A percentile compares a stretch with the other conserved stretches of the same genome.
These are phyloP conservation scores for Pinus taeda DNA, from an alignment of 75 land plant species.

Conservation along the genomic window DNA sequence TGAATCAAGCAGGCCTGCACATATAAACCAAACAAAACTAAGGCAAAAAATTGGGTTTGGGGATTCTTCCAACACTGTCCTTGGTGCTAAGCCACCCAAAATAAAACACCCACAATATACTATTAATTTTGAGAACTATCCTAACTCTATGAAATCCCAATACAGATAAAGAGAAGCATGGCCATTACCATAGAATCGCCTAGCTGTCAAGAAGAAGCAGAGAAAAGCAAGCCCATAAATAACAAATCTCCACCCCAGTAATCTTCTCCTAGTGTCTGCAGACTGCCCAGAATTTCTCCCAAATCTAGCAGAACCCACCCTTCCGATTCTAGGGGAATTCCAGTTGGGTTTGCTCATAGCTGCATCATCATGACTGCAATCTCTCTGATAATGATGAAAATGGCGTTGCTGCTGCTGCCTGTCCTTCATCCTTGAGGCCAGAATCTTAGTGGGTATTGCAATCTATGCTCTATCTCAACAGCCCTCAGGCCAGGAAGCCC, in stretches of 20 bases:
- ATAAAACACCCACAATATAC: not conserved
- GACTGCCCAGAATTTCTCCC: not conserved
- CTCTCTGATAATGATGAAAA: not conserved
- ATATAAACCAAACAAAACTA: not conserved
- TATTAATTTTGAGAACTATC: not conserved
- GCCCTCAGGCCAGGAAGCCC: too few relatives aligned
- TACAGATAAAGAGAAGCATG: not conserved
- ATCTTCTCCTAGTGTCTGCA: not conserved
- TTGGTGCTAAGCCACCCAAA: not conserved
- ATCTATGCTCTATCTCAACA: too few relatives aligned
- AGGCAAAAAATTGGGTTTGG: not conserved
- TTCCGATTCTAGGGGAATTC: not conserved
- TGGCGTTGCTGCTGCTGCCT: not conserved
- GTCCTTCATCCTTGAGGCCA: not conserved
- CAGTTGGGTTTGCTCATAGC: not conserved
- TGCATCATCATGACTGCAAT: not conserved
- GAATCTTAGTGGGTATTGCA: not conserved
- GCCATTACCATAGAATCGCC: not conserved
- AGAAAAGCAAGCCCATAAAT: not conserved
- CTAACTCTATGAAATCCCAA: not conserved
- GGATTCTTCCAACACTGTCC: not conserved
- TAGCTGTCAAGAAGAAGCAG: not conserved
- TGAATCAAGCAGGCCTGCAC: not conserved
- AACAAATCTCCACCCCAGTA: not conserved
- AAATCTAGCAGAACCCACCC: not conserved